Evolutionary conservation across 306 rosid species (phyloP).

Genomic region (Cyamopsis tetragonoloba): DNA sequence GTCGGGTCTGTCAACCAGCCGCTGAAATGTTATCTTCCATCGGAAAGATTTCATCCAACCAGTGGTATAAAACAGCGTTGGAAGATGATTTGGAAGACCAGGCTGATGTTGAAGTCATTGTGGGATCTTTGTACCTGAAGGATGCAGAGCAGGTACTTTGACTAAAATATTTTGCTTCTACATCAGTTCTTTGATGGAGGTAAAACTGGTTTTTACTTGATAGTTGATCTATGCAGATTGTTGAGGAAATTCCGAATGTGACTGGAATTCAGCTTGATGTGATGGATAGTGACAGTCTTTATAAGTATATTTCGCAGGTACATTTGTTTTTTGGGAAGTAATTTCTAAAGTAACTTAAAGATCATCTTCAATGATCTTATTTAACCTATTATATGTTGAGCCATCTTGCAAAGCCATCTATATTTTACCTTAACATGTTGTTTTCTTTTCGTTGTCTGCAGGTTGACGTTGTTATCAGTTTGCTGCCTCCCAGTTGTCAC

Average conservation of each 20-base stretch:
- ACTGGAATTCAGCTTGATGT: slow-evolving; percentile 78
- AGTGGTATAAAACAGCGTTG: slow-evolving; percentile 42
- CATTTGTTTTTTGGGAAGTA: neutral
- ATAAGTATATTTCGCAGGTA: slow-evolving; percentile 69
- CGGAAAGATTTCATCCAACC: slow-evolving; percentile 45
- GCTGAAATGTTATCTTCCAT: slow-evolving; percentile 69
- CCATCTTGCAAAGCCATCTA: neutral
- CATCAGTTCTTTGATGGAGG: slow-evolving; percentile 24
- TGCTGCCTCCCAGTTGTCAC: slow-evolving; percentile 82
- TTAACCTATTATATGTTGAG: slow-evolving; percentile 1
- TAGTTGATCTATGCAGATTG: slow-evolving; percentile 53
- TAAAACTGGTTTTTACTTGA: slow-evolving; percentile 29
- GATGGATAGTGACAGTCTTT: slow-evolving; percentile 51
- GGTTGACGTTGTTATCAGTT: slow-evolving; percentile 89
- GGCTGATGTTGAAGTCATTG: slow-evolving; percentile 69
- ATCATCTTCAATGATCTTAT: slow-evolving; percentile 7
- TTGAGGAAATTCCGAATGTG: slow-evolving; percentile 73
- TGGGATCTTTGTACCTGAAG: slow-evolving; percentile 82
- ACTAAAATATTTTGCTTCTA: slow-evolving; percentile 24
- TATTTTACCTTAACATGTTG: neutral
- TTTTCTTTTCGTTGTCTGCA: slow-evolving; percentile 31
- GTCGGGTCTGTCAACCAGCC: slow-evolving; percentile 93
- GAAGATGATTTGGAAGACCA: slow-evolving; percentile 57
- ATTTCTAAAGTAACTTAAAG: neutral
- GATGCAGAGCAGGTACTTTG: slow-evolving; percentile 82